Evolutionary conservation across 495 filamentous ascomycete species (phyloP), one percentile per base, ranked within the genome.

Genomic region (Xylaria scruposa): DNA sequence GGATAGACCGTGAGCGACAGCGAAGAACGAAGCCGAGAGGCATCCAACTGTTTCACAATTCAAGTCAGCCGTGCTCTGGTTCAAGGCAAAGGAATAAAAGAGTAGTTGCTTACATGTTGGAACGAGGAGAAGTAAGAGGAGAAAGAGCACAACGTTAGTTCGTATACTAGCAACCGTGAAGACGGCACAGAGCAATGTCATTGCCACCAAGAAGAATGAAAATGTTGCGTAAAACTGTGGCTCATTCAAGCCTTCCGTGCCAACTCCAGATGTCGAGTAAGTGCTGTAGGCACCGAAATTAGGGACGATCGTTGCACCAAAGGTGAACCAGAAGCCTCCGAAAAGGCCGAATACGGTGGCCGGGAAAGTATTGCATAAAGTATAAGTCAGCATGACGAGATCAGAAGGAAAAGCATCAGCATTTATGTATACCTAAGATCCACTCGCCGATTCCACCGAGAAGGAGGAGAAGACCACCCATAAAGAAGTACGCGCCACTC

Each of bases 311-410:
- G 62, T 65, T 19, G 44, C n/a, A 33, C 62, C 62, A 44, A 65
- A 46, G 24, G 62, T 65, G 15, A 65, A 38, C 62, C 62, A 65
- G 10, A 65, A 65, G 10, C 62, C 62, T 49, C 62, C 62, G n/a
- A 65, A 65, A 10, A 21, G 1, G 24, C 12, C n/a, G 42, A 65
- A 65, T 9, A 65, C 62, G 15, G 62, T 65, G n/a, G 62, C 21
- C 42, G 44, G 62, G 21, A 65, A 65, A n/a, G 62, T 65, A n/a
- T 65, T 65, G 62, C 62, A n/a, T 65, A n/a, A 21, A 65, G n/a
- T 10, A 33, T n/a, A 36, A 46, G 40, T 65, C 44, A 49, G 62
- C 12, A 47, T 49, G 21, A n/a, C 10, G 13, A 49, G n/a, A n/a
- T 12, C 31, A 36, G 42, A 33, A 15, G 15, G 5, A 19, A 19